Percentiles rank a stretch among this genome's conserved stretches.
Conservation (phyloP, 2,329 filamentous ascomycete species). For the Penicillium palitans region DNA sequence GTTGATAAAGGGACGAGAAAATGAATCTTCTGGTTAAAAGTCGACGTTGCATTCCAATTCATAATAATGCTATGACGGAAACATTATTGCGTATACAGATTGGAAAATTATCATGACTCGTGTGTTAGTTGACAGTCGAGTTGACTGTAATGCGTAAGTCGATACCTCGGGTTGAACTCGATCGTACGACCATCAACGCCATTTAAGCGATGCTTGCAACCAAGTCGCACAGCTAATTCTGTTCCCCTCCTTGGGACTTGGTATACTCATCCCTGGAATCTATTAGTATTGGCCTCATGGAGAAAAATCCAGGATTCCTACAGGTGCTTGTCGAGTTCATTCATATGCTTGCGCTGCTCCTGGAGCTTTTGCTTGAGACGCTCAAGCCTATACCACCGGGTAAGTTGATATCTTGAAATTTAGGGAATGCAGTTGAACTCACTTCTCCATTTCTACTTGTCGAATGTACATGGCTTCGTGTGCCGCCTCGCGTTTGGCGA, state of each 20-base stretch:
- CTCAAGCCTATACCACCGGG: slow-evolving; percentile 15
- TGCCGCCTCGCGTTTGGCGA: slow-evolving; percentile 22
- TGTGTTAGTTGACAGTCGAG: not conserved
- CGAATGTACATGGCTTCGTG: slow-evolving; percentile 21
- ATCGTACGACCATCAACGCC: not conserved
- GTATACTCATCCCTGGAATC: slow-evolving; percentile 18
- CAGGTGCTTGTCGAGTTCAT: slow-evolving; percentile 31
- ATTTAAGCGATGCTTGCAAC: not conserved
- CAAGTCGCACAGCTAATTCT: slow-evolving; percentile 11
- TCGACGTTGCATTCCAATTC: not conserved
- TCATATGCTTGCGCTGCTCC: slow-evolving; percentile 27
- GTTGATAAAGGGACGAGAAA: not conserved
- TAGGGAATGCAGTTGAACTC: not conserved
- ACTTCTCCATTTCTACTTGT: slow-evolving; percentile 27
- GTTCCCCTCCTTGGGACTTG: slow-evolving; percentile 21
- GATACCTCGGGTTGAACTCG: not conserved
- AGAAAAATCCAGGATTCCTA: slow-evolving; percentile 11
- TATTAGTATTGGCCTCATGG: not conserved
- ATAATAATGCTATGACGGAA: not conserved
- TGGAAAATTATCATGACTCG: not conserved
- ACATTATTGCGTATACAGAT: not conserved
- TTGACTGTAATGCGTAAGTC: not conserved
- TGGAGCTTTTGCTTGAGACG: slow-evolving; percentile 22
- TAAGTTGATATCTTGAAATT: not conserved
- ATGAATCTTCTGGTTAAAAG: not conserved